These are phyloP conservation scores for Bolboschoenoplectus hybrid DNA, from an alignment of 202 grass and related monocot genomes.

Conservation along the genomic window DNA sequence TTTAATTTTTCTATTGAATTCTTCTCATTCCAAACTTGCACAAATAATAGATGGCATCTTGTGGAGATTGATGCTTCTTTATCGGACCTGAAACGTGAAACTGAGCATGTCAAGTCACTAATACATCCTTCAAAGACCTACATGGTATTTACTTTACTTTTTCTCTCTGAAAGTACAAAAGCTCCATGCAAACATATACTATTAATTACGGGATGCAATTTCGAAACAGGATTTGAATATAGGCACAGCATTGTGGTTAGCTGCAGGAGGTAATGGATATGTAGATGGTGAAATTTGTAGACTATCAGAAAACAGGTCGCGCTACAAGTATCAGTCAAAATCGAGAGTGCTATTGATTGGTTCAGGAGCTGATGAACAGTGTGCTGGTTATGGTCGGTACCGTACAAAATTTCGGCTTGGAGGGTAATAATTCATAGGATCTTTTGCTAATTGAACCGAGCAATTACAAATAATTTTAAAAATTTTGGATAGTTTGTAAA, in stretches of 20 bases:
- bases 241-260: constrained; percentile 88
- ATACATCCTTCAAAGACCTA: constrained; percentile 93
- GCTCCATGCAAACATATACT: background rate
- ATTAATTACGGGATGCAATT: background rate
- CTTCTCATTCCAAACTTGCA: background rate
- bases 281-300: constrained; percentile 62
- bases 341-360: constrained; percentile 78
- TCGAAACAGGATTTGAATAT: constrained; percentile 85
- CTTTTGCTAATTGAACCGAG: background rate
- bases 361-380: constrained; percentile 96
- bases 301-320: constrained; percentile 39
- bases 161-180: constrained; percentile 23
- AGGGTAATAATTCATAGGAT: constrained; percentile 53
- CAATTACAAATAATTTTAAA: background rate
- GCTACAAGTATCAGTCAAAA: constrained; percentile 70
- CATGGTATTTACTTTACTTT: constrained; percentile 57
- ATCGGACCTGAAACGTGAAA: constrained; percentile 68
- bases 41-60: constrained; percentile 72
- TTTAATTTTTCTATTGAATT: constrained; percentile 6
- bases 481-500: background rate
- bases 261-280: constrained; percentile 86
- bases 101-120: constrained; percentile 73
- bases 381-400: constrained; percentile 92
- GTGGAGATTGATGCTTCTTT: constrained; percentile 88
- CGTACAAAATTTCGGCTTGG: constrained; percentile 83